Base-by-base conservation (phyloP, 179 eudicot genomes). In the Camellia oleifera region DNA sequence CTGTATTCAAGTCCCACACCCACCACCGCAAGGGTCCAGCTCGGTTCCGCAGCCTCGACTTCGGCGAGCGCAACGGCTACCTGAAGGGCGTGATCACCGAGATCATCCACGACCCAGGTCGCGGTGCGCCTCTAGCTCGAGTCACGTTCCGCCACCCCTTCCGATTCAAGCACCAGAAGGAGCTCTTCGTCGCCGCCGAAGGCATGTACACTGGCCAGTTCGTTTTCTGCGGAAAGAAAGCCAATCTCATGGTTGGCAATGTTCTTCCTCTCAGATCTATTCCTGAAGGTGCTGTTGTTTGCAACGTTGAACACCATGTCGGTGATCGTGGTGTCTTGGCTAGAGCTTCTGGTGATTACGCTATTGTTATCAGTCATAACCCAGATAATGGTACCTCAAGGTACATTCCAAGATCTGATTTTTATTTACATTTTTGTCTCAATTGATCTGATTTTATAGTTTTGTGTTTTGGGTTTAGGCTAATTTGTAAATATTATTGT, bases 141-240 rank as follows among this genome's bases (percentile, higher is more conserved):
- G n/a, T n/a, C n/a, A n/a, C n/a, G n/a, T n/a, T n/a, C n/a, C n/a
- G n/a, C n/a, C n/a, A n/a, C n/a, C n/a, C n/a, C n/a, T n/a, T n/a
- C n/a, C n/a, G n/a, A n/a, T n/a, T n/a, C n/a, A n/a, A n/a, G n/a
- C n/a, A n/a, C n/a, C n/a, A n/a, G n/a, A n/a, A n/a, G n/a, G n/a
- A n/a, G n/a, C n/a, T n/a, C n/a, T n/a, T n/a, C n/a, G n/a, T n/a
- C n/a, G n/a, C n/a, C n/a, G n/a, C n/a, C n/a, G n/a, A n/a, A n/a
- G n/a, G n/a, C n/a, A n/a, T n/a, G n/a, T n/a, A n/a, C n/a, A n/a
- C n/a, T n/a, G n/a, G n/a, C n/a, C n/a, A n/a, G n/a, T n/a, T n/a
- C n/a, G 77, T 88, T 2, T 88, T 74, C 80, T 88, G 91, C n/a
- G 91, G 91, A 0, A 88, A 86, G 85, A 88, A 88, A 56, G 91